Conservation (phyloP, 179 eudicot species). For the Sideroxylon spinosum region DNA sequence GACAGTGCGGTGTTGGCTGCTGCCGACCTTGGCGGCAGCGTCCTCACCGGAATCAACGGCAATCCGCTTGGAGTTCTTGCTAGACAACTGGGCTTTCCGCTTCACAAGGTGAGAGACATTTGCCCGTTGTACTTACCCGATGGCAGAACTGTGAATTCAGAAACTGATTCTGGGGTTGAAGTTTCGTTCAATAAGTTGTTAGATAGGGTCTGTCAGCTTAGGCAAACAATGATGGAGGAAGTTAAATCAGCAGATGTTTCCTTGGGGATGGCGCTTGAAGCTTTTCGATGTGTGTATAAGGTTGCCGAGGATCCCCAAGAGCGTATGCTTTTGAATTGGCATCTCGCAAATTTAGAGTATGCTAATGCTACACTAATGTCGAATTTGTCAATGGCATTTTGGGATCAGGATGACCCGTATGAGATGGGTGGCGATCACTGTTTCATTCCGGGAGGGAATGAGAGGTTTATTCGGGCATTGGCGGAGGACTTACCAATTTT, state of each 20-base stretch:
- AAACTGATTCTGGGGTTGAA: slow-evolving; percentile 70
- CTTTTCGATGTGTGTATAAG: slow-evolving; percentile 59
- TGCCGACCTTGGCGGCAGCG: slow-evolving; percentile 93
- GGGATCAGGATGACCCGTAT: slow-evolving; percentile 99
- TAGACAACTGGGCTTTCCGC: slow-evolving; percentile 72
- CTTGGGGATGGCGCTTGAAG: slow-evolving; percentile 77
- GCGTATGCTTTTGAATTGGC: slow-evolving; percentile 93
- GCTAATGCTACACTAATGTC: slow-evolving; percentile 86
- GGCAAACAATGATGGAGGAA: slow-evolving; percentile 87
- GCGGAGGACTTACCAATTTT: slow-evolving; percentile 81
- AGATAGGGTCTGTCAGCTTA: slow-evolving; percentile 93
- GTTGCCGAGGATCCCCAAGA: slow-evolving; percentile 76
- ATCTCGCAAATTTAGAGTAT: slow-evolving; percentile 90
- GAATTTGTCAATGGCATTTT: slow-evolving; percentile 79
- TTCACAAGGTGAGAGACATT: slow-evolving; percentile 91
- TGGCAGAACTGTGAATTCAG: slow-evolving; percentile 66
- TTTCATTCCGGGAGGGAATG: slow-evolving; percentile 94
- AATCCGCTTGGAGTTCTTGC: slow-evolving; percentile 93
- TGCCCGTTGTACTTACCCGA: slow-evolving; percentile 87
- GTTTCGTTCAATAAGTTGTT: slow-evolving; percentile 71
- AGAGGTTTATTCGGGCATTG: slow-evolving; percentile 70
- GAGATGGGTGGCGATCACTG: slow-evolving; percentile 99
- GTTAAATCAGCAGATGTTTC: slow-evolving; percentile 76
- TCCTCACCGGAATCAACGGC: slow-evolving; percentile 88
- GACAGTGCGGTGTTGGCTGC: slow-evolving; percentile 44